Evolutionary conservation across 192 early-diverging fungal genomes (phyloP), one percentile per base, ranked within the genome.

Genomic region (Dissophora globulifera): DNA sequence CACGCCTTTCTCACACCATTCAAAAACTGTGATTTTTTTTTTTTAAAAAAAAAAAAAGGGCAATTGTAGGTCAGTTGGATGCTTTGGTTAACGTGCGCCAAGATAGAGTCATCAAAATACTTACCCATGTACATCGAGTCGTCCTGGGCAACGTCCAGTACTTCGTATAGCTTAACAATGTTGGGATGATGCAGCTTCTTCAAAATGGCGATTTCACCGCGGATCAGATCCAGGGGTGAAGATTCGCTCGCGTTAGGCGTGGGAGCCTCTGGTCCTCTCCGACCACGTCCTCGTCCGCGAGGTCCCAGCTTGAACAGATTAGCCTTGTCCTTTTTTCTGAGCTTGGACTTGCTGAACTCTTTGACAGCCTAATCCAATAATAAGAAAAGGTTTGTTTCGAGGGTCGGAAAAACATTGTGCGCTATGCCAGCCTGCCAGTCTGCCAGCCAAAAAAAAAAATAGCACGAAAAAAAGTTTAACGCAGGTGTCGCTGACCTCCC

Each of bases 351-450:
- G 80, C 87, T 88, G 57, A 96, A 96, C 81, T 96, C 97, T 82
- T 99, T 99, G 52, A 97, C 89, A 17, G 97, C 97, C 81, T 94
- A 75, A n/a, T n/a, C n/a, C n/a, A n/a, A n/a, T n/a, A n/a, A n/a
- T n/a, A n/a, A n/a, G n/a, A n/a, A n/a, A n/a, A n/a, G n/a, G n/a
- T n/a, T n/a, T n/a, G n/a, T n/a, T n/a, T n/a, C n/a, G 33, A 12
- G 11, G 8, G 33, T 15, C 11, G 8, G 62, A 58, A 46, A 22
- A 48, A 48, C n/a, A n/a, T n/a, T n/a, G n/a, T n/a, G n/a, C n/a
- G n/a, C n/a, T n/a, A n/a, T n/a, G n/a, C n/a, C n/a, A n/a, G n/a
- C n/a, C n/a, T n/a, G n/a, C n/a, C n/a, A n/a, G n/a, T n/a, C n/a
- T n/a, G 19, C 5, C 5, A 47, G 19, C 22, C 57, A 2, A 12